A percentile compares a stretch with the other conserved stretches of the same genome.
These are phyloP conservation scores for Backusella psychrophila DNA, from an alignment of 192 early-diverging fungal species.

Conservation along the genomic window DNA sequence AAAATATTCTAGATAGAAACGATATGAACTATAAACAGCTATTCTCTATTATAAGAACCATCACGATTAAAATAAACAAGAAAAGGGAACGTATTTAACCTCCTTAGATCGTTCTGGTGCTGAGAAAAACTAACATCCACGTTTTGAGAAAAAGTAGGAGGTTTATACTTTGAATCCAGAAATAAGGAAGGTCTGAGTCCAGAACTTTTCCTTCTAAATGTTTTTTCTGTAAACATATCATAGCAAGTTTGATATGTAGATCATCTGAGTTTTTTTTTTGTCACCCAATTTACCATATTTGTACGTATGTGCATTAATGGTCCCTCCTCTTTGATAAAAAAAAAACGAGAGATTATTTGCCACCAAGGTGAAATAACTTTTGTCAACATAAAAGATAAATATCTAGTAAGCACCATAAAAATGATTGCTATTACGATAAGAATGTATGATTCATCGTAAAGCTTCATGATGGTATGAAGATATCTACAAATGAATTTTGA, in stretches of 20 bases:
- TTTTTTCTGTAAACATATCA: too few relatives aligned
- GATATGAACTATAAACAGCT: neutral
- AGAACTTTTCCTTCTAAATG: neutral
- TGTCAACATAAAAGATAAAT: neutral
- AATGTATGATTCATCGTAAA: neutral
- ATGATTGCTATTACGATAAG: neutral
- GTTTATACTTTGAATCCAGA: neutral
- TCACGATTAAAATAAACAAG: neutral
- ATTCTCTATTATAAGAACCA: neutral
- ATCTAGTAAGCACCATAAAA: neutral
- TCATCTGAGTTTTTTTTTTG: constrained; percentile 4
- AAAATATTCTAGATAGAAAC: neutral
- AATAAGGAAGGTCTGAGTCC: neutral
- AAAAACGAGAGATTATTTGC: neutral
- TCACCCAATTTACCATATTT: neutral
- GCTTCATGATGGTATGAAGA: neutral
- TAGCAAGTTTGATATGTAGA: neutral
- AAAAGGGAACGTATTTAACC: neutral
- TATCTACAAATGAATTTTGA: neutral
- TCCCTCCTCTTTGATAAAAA: neutral
- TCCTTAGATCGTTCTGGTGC: neutral
- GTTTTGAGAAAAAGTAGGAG: neutral
- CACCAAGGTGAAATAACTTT: neutral
- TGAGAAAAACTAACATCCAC: neutral
- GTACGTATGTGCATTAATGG: neutral